Percentiles rank a stretch among this genome's conserved stretches.
phyloP scores from a whole-genome alignment of 768 basidiomycete genomes.

The Galerina marginata region DNA sequence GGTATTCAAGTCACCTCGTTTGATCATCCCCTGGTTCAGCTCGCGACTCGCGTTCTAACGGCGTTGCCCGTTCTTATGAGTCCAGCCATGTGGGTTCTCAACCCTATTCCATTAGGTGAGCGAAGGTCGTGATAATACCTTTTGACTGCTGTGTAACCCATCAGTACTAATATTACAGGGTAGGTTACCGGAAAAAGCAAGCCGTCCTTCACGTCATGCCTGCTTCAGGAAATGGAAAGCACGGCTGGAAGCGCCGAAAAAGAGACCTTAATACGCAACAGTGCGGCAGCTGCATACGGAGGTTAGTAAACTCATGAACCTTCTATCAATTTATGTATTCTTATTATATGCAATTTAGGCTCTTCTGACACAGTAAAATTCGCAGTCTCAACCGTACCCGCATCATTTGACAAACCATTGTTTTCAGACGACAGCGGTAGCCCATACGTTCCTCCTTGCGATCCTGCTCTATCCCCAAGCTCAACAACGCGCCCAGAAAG shows the following conservation, averaged over 20 bases:
- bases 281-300: conserved; percentile 8
- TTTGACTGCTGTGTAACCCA: background rate
- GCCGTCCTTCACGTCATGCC: conserved; percentile 1
- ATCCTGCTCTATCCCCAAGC: conserved; percentile 45
- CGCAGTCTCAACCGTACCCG: background rate
- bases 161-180: background rate
- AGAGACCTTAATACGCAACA: background rate
- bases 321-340: background rate
- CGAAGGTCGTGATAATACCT: too few relatives aligned
- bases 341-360: background rate
- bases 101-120: conserved; percentile 3
- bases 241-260: background rate
- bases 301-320: background rate
- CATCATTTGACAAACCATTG: background rate
- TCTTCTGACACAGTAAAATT: conserved; percentile 1
- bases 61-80: background rate
- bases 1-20: conserved; percentile 1
- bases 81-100: conserved; percentile 2
- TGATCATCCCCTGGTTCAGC: background rate
- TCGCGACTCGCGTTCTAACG: conserved; percentile 1
- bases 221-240: conserved; percentile 2
- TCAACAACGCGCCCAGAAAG: conserved; percentile 42
- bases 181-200: background rate
- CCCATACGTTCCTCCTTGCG: conserved; percentile 33
- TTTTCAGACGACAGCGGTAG: conserved; percentile 2